Evolutionary conservation across 306 rosid genomes (phyloP).

Genomic region (Trifolium dubium): DNA sequence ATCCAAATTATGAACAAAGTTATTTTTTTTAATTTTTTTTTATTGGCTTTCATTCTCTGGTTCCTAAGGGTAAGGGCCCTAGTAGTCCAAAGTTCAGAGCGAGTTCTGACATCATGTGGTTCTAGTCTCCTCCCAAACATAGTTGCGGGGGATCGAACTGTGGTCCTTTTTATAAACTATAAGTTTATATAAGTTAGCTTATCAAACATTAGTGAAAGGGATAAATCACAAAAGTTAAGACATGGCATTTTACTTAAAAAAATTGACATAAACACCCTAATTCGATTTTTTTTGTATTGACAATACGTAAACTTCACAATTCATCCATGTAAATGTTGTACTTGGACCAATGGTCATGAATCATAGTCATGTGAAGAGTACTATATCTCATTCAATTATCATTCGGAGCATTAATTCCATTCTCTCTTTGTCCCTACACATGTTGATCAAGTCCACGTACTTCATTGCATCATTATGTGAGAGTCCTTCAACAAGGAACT

Average conservation of each 20-base stretch:
- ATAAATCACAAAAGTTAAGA: background rate
- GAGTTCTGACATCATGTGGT: no score
- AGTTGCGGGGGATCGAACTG: no score
- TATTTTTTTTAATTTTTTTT: no score
- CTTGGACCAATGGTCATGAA: constrained; percentile 30
- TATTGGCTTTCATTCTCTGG: no score
- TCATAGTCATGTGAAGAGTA: constrained; percentile 2
- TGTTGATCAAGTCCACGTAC: constrained; percentile 66
- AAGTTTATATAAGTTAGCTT: no score
- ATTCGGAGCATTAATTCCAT: constrained; percentile 47
- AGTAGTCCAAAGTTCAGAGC: no score
- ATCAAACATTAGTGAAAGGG: background rate
- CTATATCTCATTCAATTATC: constrained; percentile 32
- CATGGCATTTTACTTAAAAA: background rate
- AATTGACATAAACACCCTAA: background rate
- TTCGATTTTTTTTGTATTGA: background rate
- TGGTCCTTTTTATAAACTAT: no score
- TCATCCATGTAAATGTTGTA: background rate
- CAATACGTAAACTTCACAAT: constrained; percentile 3
- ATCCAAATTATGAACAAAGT: no score
- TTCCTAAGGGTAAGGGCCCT: no score
- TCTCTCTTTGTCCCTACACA: constrained; percentile 50
- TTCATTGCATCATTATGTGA: constrained; percentile 65
- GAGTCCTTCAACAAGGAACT: constrained; percentile 74
- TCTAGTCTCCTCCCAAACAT: no score